These are phyloP conservation scores for Aristolochia californica DNA, from an alignment of 164 flowering plant genomes.

Conservation along the genomic window DNA sequence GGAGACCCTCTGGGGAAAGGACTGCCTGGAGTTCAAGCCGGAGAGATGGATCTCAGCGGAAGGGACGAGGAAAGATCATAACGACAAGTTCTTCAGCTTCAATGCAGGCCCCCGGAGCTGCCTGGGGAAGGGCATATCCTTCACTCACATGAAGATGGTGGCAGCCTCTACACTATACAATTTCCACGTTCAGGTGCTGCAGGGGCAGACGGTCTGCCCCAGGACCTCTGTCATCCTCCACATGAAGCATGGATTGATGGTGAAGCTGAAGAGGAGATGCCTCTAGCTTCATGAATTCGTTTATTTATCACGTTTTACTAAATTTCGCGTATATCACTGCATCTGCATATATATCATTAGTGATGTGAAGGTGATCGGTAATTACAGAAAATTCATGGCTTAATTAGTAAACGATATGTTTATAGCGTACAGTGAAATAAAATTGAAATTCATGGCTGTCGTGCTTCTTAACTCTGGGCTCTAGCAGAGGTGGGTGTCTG, in stretches of 20 bases:
- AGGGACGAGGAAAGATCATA: conserved; percentile 17
- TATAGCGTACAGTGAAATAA: no score
- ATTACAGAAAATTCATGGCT: no score
- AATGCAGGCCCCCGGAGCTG: conserved; percentile 42
- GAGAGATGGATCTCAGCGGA: conserved; percentile 39
- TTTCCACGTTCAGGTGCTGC: conserved; percentile 17
- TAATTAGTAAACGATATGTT: no score
- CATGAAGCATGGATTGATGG: conserved; percentile 40
- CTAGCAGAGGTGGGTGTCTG: no score
- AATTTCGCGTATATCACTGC: no score
- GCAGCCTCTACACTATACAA: conserved; percentile 21
- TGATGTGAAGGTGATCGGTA: no score
- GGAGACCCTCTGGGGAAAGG: conserved; percentile 41
- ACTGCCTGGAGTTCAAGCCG: conserved; percentile 40
- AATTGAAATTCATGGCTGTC: no score
- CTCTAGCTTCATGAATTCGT: no score
- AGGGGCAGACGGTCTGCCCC: conserved; percentile 23
- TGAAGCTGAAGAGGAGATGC: conserved; percentile 12
- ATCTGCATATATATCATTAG: no score
- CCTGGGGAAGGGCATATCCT: conserved; percentile 28
- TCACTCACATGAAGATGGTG: conserved; percentile 32
- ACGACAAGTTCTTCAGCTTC: conserved; percentile 30
- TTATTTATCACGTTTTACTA: no score
- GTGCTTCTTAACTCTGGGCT: no score
- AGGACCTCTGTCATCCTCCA: conserved; percentile 19